Evolutionary conservation across 2,329 filamentous ascomycete species (phyloP).

Genomic region (Beauveria asiatica): DNA sequence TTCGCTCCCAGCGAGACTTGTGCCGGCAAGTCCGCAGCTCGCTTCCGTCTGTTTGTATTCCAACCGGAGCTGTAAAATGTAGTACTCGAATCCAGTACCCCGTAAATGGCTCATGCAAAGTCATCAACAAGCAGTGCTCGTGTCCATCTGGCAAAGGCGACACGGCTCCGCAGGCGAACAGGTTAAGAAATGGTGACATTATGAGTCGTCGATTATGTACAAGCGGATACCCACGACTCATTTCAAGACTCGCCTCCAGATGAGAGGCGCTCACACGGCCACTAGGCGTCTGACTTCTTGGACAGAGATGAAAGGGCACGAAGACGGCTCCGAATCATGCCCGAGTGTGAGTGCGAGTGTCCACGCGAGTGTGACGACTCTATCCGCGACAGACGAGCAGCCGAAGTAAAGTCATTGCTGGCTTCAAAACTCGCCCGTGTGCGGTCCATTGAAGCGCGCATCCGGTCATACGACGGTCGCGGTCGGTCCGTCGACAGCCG

Average conservation of each 20-base stretch:
- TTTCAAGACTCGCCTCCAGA: constrained; percentile 10
- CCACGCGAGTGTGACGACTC: constrained; percentile 58
- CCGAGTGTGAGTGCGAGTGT: constrained; percentile 12
- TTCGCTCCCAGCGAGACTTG: not conserved
- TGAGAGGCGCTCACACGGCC: constrained; percentile 16
- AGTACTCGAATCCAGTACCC: constrained; percentile 18
- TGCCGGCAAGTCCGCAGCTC: constrained; percentile 1
- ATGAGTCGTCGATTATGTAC: constrained; percentile 24
- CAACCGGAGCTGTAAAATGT: constrained; percentile 3
- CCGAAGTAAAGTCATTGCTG: constrained; percentile 85
- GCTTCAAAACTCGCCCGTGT: constrained; percentile 77
- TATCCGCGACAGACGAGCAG: constrained; percentile 72
- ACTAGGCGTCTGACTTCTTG: constrained; percentile 32
- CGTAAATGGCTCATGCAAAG: constrained; percentile 44
- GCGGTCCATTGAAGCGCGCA: constrained; percentile 80
- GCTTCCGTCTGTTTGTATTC: constrained; percentile 1
- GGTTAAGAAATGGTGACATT: constrained; percentile 18
- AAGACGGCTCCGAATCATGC: constrained; percentile 29
- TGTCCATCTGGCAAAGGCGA: not conserved
- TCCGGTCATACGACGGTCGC: constrained; percentile 79
- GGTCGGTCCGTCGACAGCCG: constrained; percentile 58
- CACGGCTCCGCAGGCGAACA: not conserved
- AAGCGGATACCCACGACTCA: constrained; percentile 13
- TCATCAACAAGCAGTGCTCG: constrained; percentile 27
- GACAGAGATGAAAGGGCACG: constrained; percentile 32